Evolutionary conservation across 192 early-diverging fungal species (phyloP).

Genomic region (Coemansia aciculifera): DNA sequence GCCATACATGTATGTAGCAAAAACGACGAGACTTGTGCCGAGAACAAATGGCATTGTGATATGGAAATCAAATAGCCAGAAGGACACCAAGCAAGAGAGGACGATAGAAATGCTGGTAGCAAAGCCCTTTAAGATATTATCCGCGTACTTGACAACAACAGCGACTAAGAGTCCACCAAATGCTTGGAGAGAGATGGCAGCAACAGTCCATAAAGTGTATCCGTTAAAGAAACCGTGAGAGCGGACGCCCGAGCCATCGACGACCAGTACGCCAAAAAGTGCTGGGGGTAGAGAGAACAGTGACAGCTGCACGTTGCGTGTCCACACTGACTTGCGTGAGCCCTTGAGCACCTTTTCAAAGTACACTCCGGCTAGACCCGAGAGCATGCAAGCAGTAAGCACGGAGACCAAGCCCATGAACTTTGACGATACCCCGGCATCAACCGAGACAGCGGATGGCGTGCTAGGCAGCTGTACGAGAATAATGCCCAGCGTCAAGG

Average conservation of each 20-base stretch:
- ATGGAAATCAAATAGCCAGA: slow-evolving; percentile 77
- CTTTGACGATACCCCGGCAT: slow-evolving; percentile 8
- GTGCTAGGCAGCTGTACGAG: slow-evolving; percentile 75
- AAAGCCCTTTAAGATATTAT: slow-evolving; percentile 99
- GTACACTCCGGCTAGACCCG: slow-evolving; percentile 95
- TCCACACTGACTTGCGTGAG: slow-evolving; percentile 78
- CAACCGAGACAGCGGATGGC: not conserved
- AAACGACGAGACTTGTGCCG: slow-evolving; percentile 74
- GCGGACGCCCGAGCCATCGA: slow-evolving; percentile 71
- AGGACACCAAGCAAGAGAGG: slow-evolving; percentile 79
- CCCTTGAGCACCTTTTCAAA: slow-evolving; percentile 99
- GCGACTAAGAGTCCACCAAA: slow-evolving; percentile 93
- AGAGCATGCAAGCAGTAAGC: slow-evolving; percentile 79
- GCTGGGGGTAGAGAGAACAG: slow-evolving; percentile 81
- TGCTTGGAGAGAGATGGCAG: slow-evolving; percentile 86
- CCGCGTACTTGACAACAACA: slow-evolving; percentile 95
- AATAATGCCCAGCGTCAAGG: slow-evolving; percentile 85
- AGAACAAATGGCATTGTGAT: slow-evolving; percentile 70
- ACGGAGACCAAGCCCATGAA: slow-evolving; percentile 82
- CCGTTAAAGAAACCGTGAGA: slow-evolving; percentile 89
- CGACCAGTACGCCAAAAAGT: slow-evolving; percentile 71
- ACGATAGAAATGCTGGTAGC: slow-evolving; percentile 96
- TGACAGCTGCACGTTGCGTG: slow-evolving; percentile 91
- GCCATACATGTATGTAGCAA: slow-evolving; percentile 77
- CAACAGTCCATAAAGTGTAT: slow-evolving; percentile 79